Base-by-base conservation (phyloP, 2,329 filamentous ascomycete species). In the Fusarium armeniacum region DNA sequence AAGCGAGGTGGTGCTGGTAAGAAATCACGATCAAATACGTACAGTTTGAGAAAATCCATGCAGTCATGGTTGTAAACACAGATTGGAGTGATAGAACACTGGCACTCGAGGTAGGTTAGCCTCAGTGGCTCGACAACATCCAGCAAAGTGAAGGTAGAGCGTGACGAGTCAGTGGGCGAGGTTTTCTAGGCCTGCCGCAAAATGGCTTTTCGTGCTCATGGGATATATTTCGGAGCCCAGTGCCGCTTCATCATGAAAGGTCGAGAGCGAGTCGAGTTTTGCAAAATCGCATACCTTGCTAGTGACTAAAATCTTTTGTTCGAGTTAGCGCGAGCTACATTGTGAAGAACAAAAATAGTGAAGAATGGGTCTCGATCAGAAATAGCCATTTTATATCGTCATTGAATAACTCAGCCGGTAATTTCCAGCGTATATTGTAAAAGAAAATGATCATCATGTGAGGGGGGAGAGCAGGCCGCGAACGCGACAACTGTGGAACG, bases 151-250 rank as follows among this genome's bases (percentile, higher is more conserved):
- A 46, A 30, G 24, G 32, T 44, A 41, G 57, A 68, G 49, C 44
- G 60, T 70, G 65, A 69, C 60, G 65, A 75, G 83, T 97, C 94
- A 97, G 94, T 95, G 92, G 94, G 93, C 93, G 90, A 97, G 94
- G 94, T 97, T 97, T 97, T 97, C 93, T 97, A 97, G 93, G 94
- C 94, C 93, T 97, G 93, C 93, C 93, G 83, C 93, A 93, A 92
- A 87, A 83, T 93, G 93, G 93, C 89, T 91, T 88, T 89, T 94
- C 92, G 71, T 78, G 85, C 94, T 93, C 93, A 89, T 89, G 84
- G 81, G 66, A 58, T 80, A 63, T 81, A 76, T 85, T 70, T 97
- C 93, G 91, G 94, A 95, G 94, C 94, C 94, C 94, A 97, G 94
- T 97, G 94, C 94, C 93, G 83, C 86, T 92, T 93, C 92, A 94